Base-by-base conservation (phyloP, 441 rosid species). In the Populus hybrid region DNA sequence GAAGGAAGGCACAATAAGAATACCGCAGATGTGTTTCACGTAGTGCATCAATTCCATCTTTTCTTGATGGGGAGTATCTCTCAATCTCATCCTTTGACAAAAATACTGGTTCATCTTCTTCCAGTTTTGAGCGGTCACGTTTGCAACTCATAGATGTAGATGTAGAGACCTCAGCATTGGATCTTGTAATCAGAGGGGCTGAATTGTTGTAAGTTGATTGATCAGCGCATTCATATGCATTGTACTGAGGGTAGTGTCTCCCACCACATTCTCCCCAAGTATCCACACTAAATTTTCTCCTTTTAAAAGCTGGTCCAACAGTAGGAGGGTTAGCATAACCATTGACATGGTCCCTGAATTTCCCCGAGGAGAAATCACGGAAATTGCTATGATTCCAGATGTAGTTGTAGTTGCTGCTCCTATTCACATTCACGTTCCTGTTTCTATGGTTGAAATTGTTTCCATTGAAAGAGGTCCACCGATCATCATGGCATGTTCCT, bases 41-140 rank as follows among this genome's bases (percentile, higher is more conserved):
- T 23, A 85, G 72, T 2, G 85, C 91, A 86, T 90, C 94, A 40
- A 92, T 92, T 18, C 97, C 97, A 81, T 92, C 97, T 85, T 88
- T 92, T 79, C 93, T 88, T 36, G 97, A 92, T 9, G 97, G 97
- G 3, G 97, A 92, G 83, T 64, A 77, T 82, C 88, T 87, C 78
- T 92, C 97, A 75, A 92, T 92, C 81, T 89, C 93, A 79, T 89
- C 90, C 85, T 88, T 87, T 5, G 97, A 90, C 91, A 92, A 80
- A 79, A 90, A 92, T 3, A 84, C 66, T 14, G 87, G 86, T 72
- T 88, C 94, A 79, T 86, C 93, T 63, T 89, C 94, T 74, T 89
- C 97, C 82, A 88, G 75, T 57, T 82, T 82, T 71, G 92, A 82
- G 21, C 91, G 86, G 66, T 85, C 90, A 78, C 88, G 90, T 83